A percentile compares a stretch with the other conserved stretches of the same genome.
phyloP scores from a whole-genome alignment of 148 eudicot genomes.

The Amaranthus cruentus region DNA sequence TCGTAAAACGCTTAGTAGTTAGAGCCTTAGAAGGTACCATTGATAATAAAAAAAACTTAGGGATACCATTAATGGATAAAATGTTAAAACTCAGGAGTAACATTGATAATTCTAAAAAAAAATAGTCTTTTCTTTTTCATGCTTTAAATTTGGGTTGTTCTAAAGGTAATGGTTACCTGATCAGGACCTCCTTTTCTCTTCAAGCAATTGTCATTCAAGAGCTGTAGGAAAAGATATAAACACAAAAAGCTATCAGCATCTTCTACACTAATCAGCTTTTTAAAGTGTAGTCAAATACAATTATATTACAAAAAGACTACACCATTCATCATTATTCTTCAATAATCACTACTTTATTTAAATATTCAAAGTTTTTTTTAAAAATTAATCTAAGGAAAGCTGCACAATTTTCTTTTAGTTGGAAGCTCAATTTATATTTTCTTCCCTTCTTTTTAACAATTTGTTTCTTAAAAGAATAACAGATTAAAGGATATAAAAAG shows the following conservation, averaged over 20 bases:
- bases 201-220: slow-evolving; percentile 59
- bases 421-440: slow-evolving; percentile 4
- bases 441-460: not conserved
- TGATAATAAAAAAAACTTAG: no score
- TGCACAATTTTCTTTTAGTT: slow-evolving; percentile 13
- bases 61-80: no score
- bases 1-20: no score
- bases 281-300: slow-evolving; percentile 12
- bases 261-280: slow-evolving; percentile 24
- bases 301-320: slow-evolving; percentile 5
- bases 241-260: slow-evolving; percentile 23
- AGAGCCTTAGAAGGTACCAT: no score
- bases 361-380: not conserved
- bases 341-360: slow-evolving; percentile 15
- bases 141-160: no score
- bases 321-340: slow-evolving; percentile 23
- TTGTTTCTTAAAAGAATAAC: slow-evolving; percentile 30
- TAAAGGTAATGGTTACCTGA: slow-evolving; percentile 34
- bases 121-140: not conserved
- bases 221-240: slow-evolving; percentile 34
- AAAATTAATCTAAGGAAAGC: slow-evolving; percentile 16
- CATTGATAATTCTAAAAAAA: not conserved
- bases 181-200: slow-evolving; percentile 65
- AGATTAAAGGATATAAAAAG: slow-evolving; percentile 1
- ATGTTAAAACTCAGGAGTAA: no score